Base-by-base conservation (phyloP, 1,284 basidiomycete species). In the Cutaneotrichosporon sp. region DNA sequence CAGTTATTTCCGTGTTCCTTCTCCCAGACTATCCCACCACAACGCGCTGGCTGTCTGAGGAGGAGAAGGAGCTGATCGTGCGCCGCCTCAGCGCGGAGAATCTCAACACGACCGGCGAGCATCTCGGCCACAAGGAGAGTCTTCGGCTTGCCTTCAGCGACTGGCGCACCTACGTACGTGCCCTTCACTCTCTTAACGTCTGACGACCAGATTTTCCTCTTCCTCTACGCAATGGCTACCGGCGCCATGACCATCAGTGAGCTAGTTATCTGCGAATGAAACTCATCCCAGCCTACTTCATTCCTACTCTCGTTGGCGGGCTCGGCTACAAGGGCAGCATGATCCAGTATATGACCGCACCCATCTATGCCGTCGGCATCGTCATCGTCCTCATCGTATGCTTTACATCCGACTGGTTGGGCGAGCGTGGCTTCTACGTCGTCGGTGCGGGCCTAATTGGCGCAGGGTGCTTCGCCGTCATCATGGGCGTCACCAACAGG, bases 321-420 rank as follows among this genome's bases (percentile, higher is more conserved):
- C 59, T 73, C 14, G 69, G 71, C 9, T 72, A 72, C 55, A 55
- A 52, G 5, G 70, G 71, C 31, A 55, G 52, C 45, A 43, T n/a
- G 10, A 49, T 60, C n/a, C 72, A 74, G 52, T 74, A 65, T 59
- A 70, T 71, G 67, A 74, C 70, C 14, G 66, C 68, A 29, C 70
- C 71, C 9, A 64, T 72, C 43, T 72, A 54, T 39, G 44, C 38
- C 25, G 66, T 72, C 34, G 66, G 68, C 4, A 59, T 72, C 54
- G 62, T 71, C 33, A 58, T 58, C 48, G 70, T 71, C 48, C 42
- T 75, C 33, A 50, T 44, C 26, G 66, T 74, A 43, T 70, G 69
- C 52, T 69, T 70, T 53, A 58, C 62, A 0, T 70, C 71, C 2
- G 75, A 76, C 56, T 55, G 57, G 24, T 49, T 58, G 14, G 64